Percentiles rank a stretch among this genome's conserved stretches.
Conservation (phyloP, 805 yeast genomes). For the Metschnikowia chrysomelidarum region DNA sequence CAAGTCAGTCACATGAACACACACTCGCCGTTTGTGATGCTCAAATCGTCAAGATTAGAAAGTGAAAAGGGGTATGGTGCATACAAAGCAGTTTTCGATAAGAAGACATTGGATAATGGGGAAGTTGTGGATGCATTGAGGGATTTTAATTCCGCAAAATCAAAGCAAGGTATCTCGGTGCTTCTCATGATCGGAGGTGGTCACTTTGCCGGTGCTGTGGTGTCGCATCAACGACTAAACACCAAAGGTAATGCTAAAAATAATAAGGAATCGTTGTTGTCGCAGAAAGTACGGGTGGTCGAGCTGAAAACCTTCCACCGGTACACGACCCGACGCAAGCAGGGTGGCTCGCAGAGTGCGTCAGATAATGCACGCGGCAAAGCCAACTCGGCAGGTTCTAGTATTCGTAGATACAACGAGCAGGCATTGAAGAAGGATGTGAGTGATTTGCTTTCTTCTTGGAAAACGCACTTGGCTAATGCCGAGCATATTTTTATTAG, state of each 20-base stretch:
- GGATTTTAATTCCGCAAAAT: constrained; percentile 26
- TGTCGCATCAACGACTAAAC: constrained; percentile 63
- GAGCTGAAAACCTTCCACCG: constrained; percentile 88
- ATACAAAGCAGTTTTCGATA: constrained; percentile 60
- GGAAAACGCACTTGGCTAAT: constrained; percentile 59
- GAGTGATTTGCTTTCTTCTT: constrained; percentile 58
- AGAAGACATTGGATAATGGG: constrained; percentile 31
- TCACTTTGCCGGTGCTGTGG: constrained; percentile 94
- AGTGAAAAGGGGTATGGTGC: constrained; percentile 55
- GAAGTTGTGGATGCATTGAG: constrained; percentile 43
- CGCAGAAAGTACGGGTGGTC: constrained; percentile 63
- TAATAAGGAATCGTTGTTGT: constrained; percentile 46
- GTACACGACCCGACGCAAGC: constrained; percentile 94
- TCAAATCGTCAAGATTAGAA: constrained; percentile 48
- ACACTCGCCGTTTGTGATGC: constrained; percentile 65
- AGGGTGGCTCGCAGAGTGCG: constrained; percentile 96
- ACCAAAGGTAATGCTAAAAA: constrained; percentile 56
- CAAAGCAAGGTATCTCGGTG: constrained; percentile 50
- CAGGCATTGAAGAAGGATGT: constrained; percentile 77
- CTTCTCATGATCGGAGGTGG: constrained; percentile 96
- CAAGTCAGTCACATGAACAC: constrained; percentile 58
- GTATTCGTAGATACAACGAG: constrained; percentile 85
- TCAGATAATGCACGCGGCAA: constrained; percentile 90
- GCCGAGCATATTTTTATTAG: constrained; percentile 75
- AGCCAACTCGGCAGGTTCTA: constrained; percentile 95